phyloP scores from a whole-genome alignment of 768 basidiomycete genomes.

The Pulveroboletus ravenelii region DNA sequence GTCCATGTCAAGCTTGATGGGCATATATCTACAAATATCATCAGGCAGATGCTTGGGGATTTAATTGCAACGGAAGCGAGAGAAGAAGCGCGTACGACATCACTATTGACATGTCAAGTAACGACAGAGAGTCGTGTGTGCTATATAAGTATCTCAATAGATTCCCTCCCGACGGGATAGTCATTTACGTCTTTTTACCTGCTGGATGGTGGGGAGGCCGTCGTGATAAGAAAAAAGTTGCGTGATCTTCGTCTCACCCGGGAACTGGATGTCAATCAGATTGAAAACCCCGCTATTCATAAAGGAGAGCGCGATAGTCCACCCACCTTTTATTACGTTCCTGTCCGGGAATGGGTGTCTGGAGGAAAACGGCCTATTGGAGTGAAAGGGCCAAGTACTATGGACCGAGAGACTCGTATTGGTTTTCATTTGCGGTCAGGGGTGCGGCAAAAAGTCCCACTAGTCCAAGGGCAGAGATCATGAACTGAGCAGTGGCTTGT shows the following conservation, averaged over 20 bases:
- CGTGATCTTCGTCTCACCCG: slow-evolving; percentile 1
- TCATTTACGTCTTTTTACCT: slow-evolving; percentile 18
- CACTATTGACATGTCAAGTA: slow-evolving; percentile 5
- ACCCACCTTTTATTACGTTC: slow-evolving; percentile 21
- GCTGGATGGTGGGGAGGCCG: not conserved
- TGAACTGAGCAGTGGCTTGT: not conserved
- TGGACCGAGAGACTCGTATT: slow-evolving; percentile 1
- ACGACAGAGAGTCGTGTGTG: not conserved
- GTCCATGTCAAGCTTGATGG: not conserved
- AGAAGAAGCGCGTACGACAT: not conserved
- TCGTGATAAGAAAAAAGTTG: slow-evolving; percentile 2
- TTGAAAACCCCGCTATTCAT: slow-evolving; percentile 5
- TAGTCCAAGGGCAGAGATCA: slow-evolving; percentile 1
- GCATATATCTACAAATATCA: not conserved
- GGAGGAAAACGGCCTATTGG: not conserved
- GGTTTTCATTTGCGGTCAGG: slow-evolving; percentile 19
- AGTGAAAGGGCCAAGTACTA: not conserved
- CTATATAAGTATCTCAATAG: slow-evolving; percentile 1
- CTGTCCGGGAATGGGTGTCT: not conserved
- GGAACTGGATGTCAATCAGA: slow-evolving; percentile 2
- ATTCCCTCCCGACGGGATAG: not conserved
- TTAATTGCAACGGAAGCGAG: not conserved
- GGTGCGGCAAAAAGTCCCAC: slow-evolving; percentile 15
- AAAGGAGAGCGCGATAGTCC: not conserved
- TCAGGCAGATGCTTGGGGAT: not conserved